phyloP scores from a whole-genome alignment of 2,329 filamentous ascomycete genomes.

The Ceratocystis variospora region DNA sequence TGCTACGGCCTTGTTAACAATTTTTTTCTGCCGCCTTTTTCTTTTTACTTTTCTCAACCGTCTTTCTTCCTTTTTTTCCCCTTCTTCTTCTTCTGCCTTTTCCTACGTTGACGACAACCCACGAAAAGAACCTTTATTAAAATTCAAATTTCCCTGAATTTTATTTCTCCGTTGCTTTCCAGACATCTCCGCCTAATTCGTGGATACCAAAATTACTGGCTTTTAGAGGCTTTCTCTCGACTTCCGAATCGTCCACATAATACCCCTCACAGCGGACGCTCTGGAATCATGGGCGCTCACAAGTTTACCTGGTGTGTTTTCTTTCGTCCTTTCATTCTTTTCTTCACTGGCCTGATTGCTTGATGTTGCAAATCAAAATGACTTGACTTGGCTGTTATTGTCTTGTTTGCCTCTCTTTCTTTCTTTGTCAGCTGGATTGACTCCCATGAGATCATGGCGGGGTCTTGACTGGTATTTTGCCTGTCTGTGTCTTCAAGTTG shows the following conservation, averaged over 20 bases:
- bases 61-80: not conserved
- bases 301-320: slow-evolving; percentile 18
- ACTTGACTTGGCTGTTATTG: not conserved
- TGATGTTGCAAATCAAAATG: not conserved
- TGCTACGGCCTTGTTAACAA: slow-evolving; percentile 9
- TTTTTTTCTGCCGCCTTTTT: slow-evolving; percentile 10
- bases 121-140: not conserved
- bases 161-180: not conserved
- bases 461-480: not conserved
- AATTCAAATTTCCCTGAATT: not conserved
- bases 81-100: not conserved
- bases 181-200: not conserved
- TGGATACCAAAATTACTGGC: not conserved
- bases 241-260: not conserved
- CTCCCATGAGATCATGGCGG: slow-evolving; percentile 5
- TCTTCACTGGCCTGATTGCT: not conserved
- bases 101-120: slow-evolving; percentile 3
- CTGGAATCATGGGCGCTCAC: slow-evolving; percentile 18
- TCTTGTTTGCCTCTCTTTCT: not conserved
- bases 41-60: too few species aligned
- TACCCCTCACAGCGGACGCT: slow-evolving; percentile 10
- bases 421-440: not conserved
- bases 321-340: not conserved
- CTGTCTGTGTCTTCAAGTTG: not conserved
- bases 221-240: slow-evolving; percentile 2